Evolutionary conservation across 1,284 basidiomycete genomes (phyloP).

Genomic region (Coniophora puteana): DNA sequence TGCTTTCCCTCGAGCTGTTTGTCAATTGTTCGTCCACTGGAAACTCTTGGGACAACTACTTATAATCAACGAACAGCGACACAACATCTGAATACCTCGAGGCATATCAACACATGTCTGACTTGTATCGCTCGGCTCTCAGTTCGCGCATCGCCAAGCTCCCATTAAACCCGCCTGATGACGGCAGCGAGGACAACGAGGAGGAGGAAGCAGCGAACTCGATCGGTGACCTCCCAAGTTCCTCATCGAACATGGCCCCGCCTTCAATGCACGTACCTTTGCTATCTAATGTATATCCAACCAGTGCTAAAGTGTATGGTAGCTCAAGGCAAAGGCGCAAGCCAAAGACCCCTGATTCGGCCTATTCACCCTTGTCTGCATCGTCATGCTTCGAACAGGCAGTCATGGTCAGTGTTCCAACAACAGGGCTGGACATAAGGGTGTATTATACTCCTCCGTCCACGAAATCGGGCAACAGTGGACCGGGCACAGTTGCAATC

Average conservation of each 20-base stretch:
- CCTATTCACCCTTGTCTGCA: constrained; percentile 73
- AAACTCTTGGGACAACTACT: no score
- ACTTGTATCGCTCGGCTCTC: constrained; percentile 67
- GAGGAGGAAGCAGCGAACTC: constrained; percentile 59
- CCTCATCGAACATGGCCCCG: constrained; percentile 51
- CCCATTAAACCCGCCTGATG: constrained; percentile 43
- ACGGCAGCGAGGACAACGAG: constrained; percentile 49
- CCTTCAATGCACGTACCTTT: constrained; percentile 50
- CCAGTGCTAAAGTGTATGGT: constrained; percentile 1
- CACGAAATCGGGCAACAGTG: constrained; percentile 40
- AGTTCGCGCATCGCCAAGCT: constrained; percentile 65
- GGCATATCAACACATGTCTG: no score
- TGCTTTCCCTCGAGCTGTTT: no score
- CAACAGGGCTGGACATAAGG: constrained; percentile 61
- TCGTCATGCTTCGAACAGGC: constrained; percentile 74
- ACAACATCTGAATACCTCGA: no score
- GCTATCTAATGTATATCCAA: no score
- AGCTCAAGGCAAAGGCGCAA: constrained; percentile 11
- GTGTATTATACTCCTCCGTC: constrained; percentile 72
- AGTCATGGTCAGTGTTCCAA: constrained; percentile 63
- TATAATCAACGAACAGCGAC: no score
- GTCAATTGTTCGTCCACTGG: no score
- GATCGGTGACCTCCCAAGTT: constrained; percentile 60
- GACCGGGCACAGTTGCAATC: constrained; percentile 69
- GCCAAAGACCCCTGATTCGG: constrained; percentile 46